Percentiles rank a stretch among this genome's conserved stretches.
Evolutionary conservation across 768 basidiomycete genomes (phyloP).

Genomic region (Dentipellis sp.): DNA sequence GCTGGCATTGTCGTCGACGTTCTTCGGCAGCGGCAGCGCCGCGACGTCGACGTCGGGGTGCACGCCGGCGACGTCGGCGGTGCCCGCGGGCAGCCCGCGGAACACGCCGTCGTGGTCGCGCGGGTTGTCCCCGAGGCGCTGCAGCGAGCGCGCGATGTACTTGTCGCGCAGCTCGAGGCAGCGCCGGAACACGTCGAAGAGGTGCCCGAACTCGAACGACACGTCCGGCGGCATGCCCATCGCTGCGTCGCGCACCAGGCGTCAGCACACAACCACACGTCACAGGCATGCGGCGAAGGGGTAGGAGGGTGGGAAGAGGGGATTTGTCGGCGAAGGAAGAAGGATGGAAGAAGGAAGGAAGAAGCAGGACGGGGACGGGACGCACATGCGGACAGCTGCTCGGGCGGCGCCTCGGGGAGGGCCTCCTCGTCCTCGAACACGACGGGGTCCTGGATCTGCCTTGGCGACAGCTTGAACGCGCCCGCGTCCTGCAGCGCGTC

Average conservation of each 20-base stretch:
- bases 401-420: neutral
- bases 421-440: neutral
- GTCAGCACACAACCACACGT: neutral
- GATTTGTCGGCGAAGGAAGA: conserved; percentile 5
- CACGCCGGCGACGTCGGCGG: conserved; percentile 57
- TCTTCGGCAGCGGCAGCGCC: conserved; percentile 16
- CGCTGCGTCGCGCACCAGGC: conserved; percentile 4
- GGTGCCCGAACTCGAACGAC: conserved; percentile 19
- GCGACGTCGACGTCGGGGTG: conserved; percentile 44
- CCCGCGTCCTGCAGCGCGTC: neutral
- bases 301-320: conserved; percentile 2
- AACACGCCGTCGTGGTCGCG: conserved; percentile 81
- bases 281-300: no score
- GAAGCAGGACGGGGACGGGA: no score
- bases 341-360: no score
- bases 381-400: neutral
- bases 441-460: neutral
- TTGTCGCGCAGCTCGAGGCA: conserved; percentile 94
- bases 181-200: conserved; percentile 67
- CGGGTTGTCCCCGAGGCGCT: conserved; percentile 93
- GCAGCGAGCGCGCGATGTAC: conserved; percentile 81
- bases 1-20: conserved; percentile 7
- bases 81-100: conserved; percentile 51
- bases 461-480: neutral
- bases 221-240: conserved; percentile 12